A percentile compares a stretch with the other conserved stretches of the same genome.
Conservation (phyloP, 371 early-diverging fungal species). For the Mucor mucedo region DNA sequence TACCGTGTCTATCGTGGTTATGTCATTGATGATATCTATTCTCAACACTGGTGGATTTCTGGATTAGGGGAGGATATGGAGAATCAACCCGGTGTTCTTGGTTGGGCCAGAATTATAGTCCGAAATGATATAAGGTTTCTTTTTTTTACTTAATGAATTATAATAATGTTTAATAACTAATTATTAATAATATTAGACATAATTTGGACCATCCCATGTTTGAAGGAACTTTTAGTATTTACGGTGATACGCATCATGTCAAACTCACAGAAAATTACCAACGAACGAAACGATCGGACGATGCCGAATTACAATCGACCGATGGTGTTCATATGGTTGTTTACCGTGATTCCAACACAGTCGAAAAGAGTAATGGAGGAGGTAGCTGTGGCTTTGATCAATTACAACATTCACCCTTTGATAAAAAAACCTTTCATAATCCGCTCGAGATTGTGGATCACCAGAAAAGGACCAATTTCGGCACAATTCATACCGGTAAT, state of each 20-base stretch:
- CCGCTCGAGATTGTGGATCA: slow-evolving; percentile 9
- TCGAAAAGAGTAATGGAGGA: background rate
- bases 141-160: slow-evolving; percentile 11
- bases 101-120: slow-evolving; percentile 76
- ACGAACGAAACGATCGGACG: slow-evolving; percentile 62
- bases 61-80: slow-evolving; percentile 40
- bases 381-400: slow-evolving; percentile 43
- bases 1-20: slow-evolving; percentile 48
- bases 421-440: background rate
- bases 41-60: slow-evolving; percentile 43
- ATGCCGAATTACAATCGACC: slow-evolving; percentile 44
- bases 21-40: slow-evolving; percentile 35
- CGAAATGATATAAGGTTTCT: slow-evolving; percentile 57
- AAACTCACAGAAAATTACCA: slow-evolving; percentile 65
- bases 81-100: slow-evolving; percentile 47
- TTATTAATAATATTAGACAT: slow-evolving; percentile 22
- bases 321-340: slow-evolving; percentile 54
- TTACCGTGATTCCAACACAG: slow-evolving; percentile 73
- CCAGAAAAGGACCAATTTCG: background rate
- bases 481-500: slow-evolving; percentile 4
- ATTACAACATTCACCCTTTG: slow-evolving; percentile 4
- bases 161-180: background rate
- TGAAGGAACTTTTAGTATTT: slow-evolving; percentile 68
- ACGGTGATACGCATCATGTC: slow-evolving; percentile 68
- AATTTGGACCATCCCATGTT: slow-evolving; percentile 51